These are phyloP conservation scores for Penstemon eatonii DNA, from an alignment of 257 asterid genomes.

Conservation along the genomic window DNA sequence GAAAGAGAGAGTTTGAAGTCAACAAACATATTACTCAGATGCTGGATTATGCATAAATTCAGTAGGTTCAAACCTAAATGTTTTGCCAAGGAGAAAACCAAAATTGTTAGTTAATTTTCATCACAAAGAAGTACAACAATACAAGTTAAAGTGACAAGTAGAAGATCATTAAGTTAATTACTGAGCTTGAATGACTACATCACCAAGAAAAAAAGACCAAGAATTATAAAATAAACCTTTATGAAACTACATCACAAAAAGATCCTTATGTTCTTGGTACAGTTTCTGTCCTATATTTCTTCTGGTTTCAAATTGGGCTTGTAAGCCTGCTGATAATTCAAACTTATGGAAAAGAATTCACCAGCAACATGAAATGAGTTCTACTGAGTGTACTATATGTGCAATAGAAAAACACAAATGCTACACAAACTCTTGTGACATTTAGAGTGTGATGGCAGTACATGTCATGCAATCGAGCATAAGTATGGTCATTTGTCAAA, in stretches of 20 bases:
- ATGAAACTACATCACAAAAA: neutral
- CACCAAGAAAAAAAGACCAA: too few species aligned
- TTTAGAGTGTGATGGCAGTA: neutral
- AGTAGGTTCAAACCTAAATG: neutral
- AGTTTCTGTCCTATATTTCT: neutral
- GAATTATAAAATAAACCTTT: neutral
- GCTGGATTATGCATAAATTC: slow-evolving; percentile 15
- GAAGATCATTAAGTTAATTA: neutral
- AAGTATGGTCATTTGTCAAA: neutral
- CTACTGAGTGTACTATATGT: neutral
- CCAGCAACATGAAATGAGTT: neutral
- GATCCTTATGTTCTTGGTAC: neutral
- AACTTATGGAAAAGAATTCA: neutral
- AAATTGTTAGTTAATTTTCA: neutral
- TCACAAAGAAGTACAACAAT: neutral
- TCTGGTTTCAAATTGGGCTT: neutral
- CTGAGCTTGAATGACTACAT: neutral
- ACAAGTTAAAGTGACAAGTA: neutral
- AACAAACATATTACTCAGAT: slow-evolving; percentile 21
- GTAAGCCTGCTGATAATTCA: neutral
- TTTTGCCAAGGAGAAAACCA: slow-evolving; percentile 13
- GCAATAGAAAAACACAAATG: neutral
- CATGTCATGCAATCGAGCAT: neutral
- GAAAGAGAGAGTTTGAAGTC: slow-evolving; percentile 9
- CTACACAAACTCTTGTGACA: neutral